Evolutionary conservation across 2,329 filamentous ascomycete genomes (phyloP).

Genomic region (Truncatella angustata): DNA sequence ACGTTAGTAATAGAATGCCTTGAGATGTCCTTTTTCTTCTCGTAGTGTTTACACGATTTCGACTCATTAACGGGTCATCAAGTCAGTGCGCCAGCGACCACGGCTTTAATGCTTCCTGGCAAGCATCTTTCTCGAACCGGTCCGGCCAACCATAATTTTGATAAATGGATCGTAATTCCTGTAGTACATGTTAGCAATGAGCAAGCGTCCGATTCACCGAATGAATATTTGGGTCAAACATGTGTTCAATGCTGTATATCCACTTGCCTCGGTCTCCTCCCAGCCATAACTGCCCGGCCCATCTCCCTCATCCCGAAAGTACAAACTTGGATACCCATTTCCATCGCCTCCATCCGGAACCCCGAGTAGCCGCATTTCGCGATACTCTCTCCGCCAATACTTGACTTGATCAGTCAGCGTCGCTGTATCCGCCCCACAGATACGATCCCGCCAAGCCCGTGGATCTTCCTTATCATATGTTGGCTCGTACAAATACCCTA

Average conservation of each 20-base stretch:
- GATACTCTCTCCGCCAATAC: conserved; percentile 1
- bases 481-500: background rate
- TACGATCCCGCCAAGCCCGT: background rate
- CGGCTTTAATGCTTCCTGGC: background rate
- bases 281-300: background rate
- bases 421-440: background rate
- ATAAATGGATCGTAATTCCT: conserved; percentile 1
- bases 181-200: background rate
- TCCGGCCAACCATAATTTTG: background rate
- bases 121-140: background rate
- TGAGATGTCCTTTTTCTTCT: no score
- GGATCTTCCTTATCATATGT: background rate
- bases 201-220: background rate
- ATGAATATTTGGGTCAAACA: no score
- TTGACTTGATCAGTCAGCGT: background rate
- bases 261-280: background rate
- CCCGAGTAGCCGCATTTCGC: background rate
- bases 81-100: background rate
- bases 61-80: background rate
- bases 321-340: background rate
- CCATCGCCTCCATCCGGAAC: background rate
- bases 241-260: background rate
- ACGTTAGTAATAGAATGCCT: no score
- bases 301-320: background rate
- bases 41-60: background rate